A percentile compares a stretch with the other conserved stretches of the same genome.
phyloP scores from a whole-genome alignment of 2,329 filamentous ascomycete genomes.

The Xylariaceae sp. region DNA sequence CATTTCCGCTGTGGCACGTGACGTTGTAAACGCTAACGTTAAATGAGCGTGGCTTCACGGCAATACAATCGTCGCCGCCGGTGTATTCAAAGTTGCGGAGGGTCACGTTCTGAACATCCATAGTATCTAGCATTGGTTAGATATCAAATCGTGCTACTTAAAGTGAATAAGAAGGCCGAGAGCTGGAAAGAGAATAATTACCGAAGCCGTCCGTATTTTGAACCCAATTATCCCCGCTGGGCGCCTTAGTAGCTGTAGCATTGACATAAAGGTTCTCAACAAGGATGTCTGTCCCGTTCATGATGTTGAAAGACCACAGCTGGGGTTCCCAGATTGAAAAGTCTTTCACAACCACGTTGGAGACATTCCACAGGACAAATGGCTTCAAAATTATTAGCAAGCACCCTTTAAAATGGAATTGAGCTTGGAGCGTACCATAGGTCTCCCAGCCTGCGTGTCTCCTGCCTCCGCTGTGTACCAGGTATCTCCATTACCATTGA shows the following conservation, averaged over 20 bases:
- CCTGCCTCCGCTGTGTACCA: slow-evolving; percentile 59
- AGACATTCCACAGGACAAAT: slow-evolving; percentile 63
- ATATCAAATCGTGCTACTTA: background rate
- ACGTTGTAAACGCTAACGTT: slow-evolving; percentile 56
- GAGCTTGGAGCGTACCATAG: slow-evolving; percentile 48
- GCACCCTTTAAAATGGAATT: background rate
- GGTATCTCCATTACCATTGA: slow-evolving; percentile 58
- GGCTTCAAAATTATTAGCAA: slow-evolving; percentile 29
- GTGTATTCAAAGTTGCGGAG: slow-evolving; percentile 59
- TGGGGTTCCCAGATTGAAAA: slow-evolving; percentile 58
- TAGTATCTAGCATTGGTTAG: slow-evolving; percentile 48
- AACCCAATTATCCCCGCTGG: slow-evolving; percentile 60
- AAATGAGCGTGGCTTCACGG: slow-evolving; percentile 61
- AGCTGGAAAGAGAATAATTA: background rate
- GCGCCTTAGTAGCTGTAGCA: slow-evolving; percentile 55
- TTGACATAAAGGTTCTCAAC: slow-evolving; percentile 59
- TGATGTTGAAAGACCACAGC: slow-evolving; percentile 61
- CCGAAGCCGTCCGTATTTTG: slow-evolving; percentile 63
- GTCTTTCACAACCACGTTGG: slow-evolving; percentile 58
- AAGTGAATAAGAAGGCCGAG: background rate
- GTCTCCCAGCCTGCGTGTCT: slow-evolving; percentile 54
- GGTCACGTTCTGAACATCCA: slow-evolving; percentile 57
- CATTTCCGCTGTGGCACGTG: slow-evolving; percentile 58
- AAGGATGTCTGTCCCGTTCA: slow-evolving; percentile 60
- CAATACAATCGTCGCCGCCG: slow-evolving; percentile 63